Conservation (phyloP, 805 yeast genomes). For the Kodamaea sagamina region DNA sequence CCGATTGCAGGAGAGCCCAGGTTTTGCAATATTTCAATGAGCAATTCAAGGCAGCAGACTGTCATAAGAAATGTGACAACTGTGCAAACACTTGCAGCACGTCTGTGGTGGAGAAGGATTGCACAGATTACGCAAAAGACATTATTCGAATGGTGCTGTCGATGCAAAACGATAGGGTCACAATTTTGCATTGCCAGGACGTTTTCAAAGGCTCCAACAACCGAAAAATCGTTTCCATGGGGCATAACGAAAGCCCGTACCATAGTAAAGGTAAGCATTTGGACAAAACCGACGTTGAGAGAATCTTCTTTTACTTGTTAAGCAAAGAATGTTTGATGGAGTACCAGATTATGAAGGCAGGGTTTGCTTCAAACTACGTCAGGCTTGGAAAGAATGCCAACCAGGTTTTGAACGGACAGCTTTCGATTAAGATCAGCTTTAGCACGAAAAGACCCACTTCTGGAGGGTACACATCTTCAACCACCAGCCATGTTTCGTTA, state of each 20-base stretch:
- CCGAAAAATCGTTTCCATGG: constrained; percentile 60
- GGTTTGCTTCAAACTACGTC: constrained; percentile 79
- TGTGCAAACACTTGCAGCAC: constrained; percentile 52
- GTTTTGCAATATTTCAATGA: constrained; percentile 92
- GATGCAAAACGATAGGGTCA: constrained; percentile 62
- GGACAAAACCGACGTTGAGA: constrained; percentile 71
- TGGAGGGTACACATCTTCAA: not conserved
- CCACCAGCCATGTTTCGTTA: constrained; percentile 3
- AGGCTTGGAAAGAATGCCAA: constrained; percentile 59
- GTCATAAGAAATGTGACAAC: constrained; percentile 82
- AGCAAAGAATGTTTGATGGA: constrained; percentile 68
- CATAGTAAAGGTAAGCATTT: constrained; percentile 72
- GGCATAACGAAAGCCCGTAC: constrained; percentile 58
- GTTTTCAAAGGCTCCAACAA: constrained; percentile 71
- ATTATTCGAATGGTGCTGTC: constrained; percentile 60
- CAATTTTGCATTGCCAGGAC: constrained; percentile 80
- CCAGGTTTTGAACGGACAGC: constrained; percentile 45
- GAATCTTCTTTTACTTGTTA: constrained; percentile 78
- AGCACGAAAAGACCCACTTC: constrained; percentile 22
- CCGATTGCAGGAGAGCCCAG: constrained; percentile 88
- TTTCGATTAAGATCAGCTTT: constrained; percentile 55
- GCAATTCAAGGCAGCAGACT: constrained; percentile 61
- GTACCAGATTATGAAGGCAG: constrained; percentile 71
- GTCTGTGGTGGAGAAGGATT: constrained; percentile 58
- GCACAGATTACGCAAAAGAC: constrained; percentile 61